Conservation (phyloP, 768 basidiomycete genomes). For the Mycena vulgaris region DNA sequence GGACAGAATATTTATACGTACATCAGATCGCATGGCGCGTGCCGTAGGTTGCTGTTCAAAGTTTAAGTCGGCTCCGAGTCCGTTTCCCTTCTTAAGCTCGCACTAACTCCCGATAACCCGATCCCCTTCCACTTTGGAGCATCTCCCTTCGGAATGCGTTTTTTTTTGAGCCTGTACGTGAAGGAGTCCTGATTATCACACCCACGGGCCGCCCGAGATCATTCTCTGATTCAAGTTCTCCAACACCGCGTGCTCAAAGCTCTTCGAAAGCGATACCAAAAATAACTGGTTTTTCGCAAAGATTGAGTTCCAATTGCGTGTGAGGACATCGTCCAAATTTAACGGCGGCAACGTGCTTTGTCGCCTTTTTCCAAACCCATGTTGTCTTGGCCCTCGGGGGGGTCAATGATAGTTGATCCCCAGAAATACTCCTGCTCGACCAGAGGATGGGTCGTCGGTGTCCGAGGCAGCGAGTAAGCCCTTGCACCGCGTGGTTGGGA, state of each 20-base stretch:
- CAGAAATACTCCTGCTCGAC: background rate
- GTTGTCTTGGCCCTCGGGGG: slow-evolving; percentile 7
- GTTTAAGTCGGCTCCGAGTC: too few relatives aligned
- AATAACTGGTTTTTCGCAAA: slow-evolving; percentile 10
- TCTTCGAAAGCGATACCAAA: slow-evolving; percentile 28
- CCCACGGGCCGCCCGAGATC: too few relatives aligned
- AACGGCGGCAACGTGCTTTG: background rate
- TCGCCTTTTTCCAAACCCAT: background rate
- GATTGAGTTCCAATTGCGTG: background rate
- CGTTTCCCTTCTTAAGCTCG: too few relatives aligned
- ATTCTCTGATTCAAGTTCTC: background rate
- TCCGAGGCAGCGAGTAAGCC: background rate
- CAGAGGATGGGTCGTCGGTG: background rate
- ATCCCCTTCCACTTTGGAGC: too few relatives aligned
- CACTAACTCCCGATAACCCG: too few relatives aligned
- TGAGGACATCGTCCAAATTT: background rate
- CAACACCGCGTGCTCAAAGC: slow-evolving; percentile 7
- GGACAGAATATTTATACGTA: too few relatives aligned
- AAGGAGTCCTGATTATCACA: too few relatives aligned
- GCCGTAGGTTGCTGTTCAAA: too few relatives aligned
- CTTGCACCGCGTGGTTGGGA: background rate
- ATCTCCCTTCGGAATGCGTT: too few relatives aligned
- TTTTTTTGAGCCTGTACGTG: too few relatives aligned
- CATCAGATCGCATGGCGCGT: too few relatives aligned
- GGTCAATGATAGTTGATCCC: background rate